phyloP scores from a whole-genome alignment of 1,284 basidiomycete species.

The Ustilago crameri region DNA sequence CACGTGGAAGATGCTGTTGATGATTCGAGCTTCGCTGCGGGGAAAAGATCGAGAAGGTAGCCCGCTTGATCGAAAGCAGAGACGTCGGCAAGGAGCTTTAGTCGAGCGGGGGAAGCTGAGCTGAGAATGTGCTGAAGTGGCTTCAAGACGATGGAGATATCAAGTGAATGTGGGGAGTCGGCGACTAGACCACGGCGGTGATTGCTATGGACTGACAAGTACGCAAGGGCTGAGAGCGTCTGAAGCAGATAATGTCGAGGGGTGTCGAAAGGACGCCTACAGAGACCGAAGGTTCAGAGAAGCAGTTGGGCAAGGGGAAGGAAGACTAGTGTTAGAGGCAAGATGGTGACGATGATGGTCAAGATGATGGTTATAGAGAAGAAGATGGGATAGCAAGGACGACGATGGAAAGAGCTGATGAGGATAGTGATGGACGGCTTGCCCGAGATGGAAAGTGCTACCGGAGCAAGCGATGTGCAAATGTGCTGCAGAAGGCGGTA shows the following conservation, averaged over 20 bases:
- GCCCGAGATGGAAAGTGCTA: slow-evolving; percentile 5
- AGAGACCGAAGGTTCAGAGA: background rate
- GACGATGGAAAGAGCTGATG: slow-evolving; percentile 7
- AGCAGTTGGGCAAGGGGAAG: background rate
- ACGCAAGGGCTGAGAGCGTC: background rate
- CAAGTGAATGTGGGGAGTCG: background rate
- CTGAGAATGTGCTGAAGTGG: background rate
- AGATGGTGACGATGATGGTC: slow-evolving; percentile 12
- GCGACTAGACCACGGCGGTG: background rate
- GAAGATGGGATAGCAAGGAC: slow-evolving; percentile 2
- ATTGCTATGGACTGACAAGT: background rate
- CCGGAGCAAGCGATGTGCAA: slow-evolving; percentile 6
- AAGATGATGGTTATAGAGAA: background rate
- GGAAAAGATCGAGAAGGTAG: too few species aligned
- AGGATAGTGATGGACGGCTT: slow-evolving; percentile 1
- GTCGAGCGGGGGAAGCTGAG: too few species aligned
- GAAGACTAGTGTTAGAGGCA: slow-evolving; percentile 1
- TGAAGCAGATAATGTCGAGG: background rate
- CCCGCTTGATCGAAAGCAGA: too few species aligned
- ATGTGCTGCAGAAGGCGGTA: slow-evolving; percentile 2
- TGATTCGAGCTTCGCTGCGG: too few species aligned
- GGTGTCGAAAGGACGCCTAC: background rate
- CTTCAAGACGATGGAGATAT: too few species aligned
- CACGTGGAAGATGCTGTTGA: too few species aligned
- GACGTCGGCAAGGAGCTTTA: too few species aligned